A percentile compares a stretch with the other conserved stretches of the same genome.
Conservation (phyloP, 2,329 filamentous ascomycete genomes). For the Colletotrichum viniferum region DNA sequence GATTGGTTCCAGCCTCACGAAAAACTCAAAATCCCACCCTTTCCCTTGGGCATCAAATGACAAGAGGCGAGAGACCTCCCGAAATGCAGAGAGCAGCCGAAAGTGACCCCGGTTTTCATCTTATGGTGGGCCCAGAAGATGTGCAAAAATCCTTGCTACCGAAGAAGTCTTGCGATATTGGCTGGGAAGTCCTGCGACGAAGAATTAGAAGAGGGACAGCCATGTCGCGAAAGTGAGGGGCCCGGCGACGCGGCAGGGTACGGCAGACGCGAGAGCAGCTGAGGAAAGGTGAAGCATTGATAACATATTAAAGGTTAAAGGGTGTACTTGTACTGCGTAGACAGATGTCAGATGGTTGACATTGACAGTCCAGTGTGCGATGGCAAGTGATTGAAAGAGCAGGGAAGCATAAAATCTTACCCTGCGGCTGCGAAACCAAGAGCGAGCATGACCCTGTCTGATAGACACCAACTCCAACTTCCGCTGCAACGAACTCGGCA, state of each 20-base stretch:
- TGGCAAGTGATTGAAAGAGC: background rate
- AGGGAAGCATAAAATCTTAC: background rate
- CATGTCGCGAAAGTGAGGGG: background rate
- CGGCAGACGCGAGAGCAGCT: background rate
- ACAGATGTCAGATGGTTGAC: background rate
- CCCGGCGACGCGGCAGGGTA: background rate
- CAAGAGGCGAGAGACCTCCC: background rate
- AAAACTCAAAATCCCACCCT: constrained; percentile 20
- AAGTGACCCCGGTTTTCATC: constrained; percentile 5
- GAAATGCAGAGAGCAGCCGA: constrained; percentile 13
- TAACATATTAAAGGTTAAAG: background rate
- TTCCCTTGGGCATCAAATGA: constrained; percentile 12
- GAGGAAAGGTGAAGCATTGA: background rate
- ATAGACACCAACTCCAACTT: background rate
- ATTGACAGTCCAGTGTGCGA: background rate
- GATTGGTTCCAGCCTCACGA: constrained; percentile 20
- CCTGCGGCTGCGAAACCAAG: background rate
- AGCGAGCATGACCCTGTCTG: background rate
- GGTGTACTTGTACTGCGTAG: background rate
- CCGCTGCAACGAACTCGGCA: background rate
- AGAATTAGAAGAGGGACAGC: background rate
- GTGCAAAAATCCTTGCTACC: constrained; percentile 1
- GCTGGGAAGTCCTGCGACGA: background rate
- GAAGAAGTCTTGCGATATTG: constrained; percentile 5
- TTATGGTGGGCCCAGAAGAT: background rate